phyloP scores from a whole-genome alignment of 495 filamentous ascomycete species.

The Pyrenula massariospora region DNA sequence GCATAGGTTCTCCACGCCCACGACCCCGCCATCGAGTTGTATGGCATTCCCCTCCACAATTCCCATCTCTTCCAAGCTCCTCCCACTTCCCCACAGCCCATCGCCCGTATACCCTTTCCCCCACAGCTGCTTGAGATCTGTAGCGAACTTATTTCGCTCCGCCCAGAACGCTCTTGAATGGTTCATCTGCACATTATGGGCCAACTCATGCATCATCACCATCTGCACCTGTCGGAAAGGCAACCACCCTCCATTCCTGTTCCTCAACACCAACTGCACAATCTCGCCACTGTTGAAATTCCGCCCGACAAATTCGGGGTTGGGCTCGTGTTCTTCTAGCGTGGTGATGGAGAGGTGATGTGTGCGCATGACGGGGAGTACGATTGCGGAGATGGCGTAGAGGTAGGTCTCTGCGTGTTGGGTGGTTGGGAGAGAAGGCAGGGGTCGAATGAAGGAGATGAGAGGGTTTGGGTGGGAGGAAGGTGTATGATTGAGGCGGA shows the following conservation, averaged over 20 bases:
- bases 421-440: slow-evolving; percentile 42
- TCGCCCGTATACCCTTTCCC: slow-evolving; percentile 56
- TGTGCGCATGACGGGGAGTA: slow-evolving; percentile 60
- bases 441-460: slow-evolving; percentile 68
- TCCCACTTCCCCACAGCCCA: slow-evolving; percentile 63
- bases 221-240: slow-evolving; percentile 68
- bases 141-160: slow-evolving; percentile 54
- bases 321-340: slow-evolving; percentile 66
- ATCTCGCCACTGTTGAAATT: slow-evolving; percentile 83
- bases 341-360: slow-evolving; percentile 57
- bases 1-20: slow-evolving; percentile 8
- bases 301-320: slow-evolving; percentile 62
- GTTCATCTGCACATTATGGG: slow-evolving; percentile 79
- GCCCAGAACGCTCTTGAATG: slow-evolving; percentile 64
- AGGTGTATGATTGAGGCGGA: slow-evolving; percentile 61
- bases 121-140: slow-evolving; percentile 54
- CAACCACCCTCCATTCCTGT: slow-evolving; percentile 49
- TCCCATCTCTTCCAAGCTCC: slow-evolving; percentile 37
- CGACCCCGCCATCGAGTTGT: not conserved
- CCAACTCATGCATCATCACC: slow-evolving; percentile 74
- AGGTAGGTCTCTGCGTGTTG: slow-evolving; percentile 55
- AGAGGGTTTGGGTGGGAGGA: slow-evolving; percentile 52
- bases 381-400: slow-evolving; percentile 67
- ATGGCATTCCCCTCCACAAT: not conserved
- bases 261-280: slow-evolving; percentile 63